Conservation (phyloP, 352 stramenopile species). For the Lagenidium sp. region DNA sequence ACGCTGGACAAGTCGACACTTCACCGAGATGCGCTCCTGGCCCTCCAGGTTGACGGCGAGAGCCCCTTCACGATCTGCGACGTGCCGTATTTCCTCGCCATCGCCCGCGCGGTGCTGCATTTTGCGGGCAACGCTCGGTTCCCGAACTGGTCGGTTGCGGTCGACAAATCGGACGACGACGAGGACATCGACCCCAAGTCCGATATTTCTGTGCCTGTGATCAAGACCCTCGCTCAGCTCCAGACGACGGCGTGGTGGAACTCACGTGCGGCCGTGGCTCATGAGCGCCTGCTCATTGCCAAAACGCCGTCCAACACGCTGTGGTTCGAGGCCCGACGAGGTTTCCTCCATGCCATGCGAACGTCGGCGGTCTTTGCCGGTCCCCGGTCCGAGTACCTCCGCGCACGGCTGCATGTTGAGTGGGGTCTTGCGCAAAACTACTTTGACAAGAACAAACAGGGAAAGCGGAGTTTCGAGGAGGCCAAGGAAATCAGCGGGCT, state of each 20-base stretch:
- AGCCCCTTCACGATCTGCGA: conserved; percentile 74
- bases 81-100: conserved; percentile 55
- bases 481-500: conserved; percentile 82
- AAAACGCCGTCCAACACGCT: conserved; percentile 63
- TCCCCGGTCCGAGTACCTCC: conserved; percentile 36
- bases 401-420: conserved; percentile 84
- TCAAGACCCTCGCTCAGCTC: conserved; percentile 19
- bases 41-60: conserved; percentile 71
- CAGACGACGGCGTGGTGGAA: conserved; percentile 67
- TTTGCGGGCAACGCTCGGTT: conserved; percentile 48
- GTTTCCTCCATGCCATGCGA: conserved; percentile 38
- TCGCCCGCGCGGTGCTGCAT: conserved; percentile 55
- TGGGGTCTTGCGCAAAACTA: conserved; percentile 90
- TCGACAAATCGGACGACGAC: conserved; percentile 33
- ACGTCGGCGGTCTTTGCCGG: conserved; percentile 27
- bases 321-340: conserved; percentile 62
- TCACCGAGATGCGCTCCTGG: conserved; percentile 46
- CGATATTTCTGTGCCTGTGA: not conserved
- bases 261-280: conserved; percentile 53
- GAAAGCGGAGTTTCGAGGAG: conserved; percentile 85
- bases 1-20: conserved; percentile 28
- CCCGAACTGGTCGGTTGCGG: conserved; percentile 53
- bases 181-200: conserved; percentile 21
- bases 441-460: conserved; percentile 87
- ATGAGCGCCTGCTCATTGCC: conserved; percentile 57